Percentiles rank a stretch among this genome's conserved stretches.
Evolutionary conservation across 2,329 filamentous ascomycete genomes (phyloP).

Genomic region (Pseudophaeomoniella oleicola): DNA sequence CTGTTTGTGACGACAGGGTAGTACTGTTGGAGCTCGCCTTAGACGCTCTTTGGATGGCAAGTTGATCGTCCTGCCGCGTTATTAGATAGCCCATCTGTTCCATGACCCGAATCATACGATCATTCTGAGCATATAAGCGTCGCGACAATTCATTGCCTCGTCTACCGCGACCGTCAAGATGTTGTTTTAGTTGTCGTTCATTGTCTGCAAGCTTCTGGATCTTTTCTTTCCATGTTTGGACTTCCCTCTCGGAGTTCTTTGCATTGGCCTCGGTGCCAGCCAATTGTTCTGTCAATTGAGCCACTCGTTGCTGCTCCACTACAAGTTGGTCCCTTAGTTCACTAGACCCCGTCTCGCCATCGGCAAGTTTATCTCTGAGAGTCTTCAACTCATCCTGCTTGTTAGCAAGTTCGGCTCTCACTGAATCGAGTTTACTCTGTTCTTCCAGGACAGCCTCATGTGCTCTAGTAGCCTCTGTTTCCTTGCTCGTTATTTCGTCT

Average conservation of each 20-base stretch:
- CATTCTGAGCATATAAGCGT: slow-evolving; percentile 67
- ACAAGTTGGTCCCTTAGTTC: slow-evolving; percentile 59
- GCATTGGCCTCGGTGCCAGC: slow-evolving; percentile 63
- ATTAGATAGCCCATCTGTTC: slow-evolving; percentile 79
- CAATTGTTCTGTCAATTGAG: slow-evolving; percentile 53
- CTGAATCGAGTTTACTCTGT: slow-evolving; percentile 28
- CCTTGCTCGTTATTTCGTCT: slow-evolving; percentile 37
- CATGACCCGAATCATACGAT: slow-evolving; percentile 66
- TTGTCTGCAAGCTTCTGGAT: slow-evolving; percentile 16
- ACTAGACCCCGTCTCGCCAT: slow-evolving; percentile 74
- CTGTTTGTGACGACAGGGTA: slow-evolving; percentile 15
- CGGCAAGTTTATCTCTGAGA: slow-evolving; percentile 57
- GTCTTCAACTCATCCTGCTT: slow-evolving; percentile 54
- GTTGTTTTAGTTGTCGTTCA: slow-evolving; percentile 25
- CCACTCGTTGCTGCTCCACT: slow-evolving; percentile 60
- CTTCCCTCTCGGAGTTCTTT: slow-evolving; percentile 61
- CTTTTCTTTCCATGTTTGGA: slow-evolving; percentile 54
- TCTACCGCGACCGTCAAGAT: slow-evolving; percentile 54
- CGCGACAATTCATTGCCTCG: slow-evolving; percentile 74
- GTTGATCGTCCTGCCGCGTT: slow-evolving; percentile 54
- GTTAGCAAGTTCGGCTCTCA: slow-evolving; percentile 43
- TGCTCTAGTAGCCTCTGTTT: slow-evolving; percentile 36
- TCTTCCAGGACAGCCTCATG: slow-evolving; percentile 38
- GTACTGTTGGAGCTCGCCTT: slow-evolving; percentile 36
- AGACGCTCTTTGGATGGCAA: slow-evolving; percentile 59